A percentile compares a stretch with the other conserved stretches of the same genome.
These are phyloP conservation scores for Amphichorda felina DNA, from an alignment of 2,329 filamentous ascomycete genomes.

Conservation along the genomic window DNA sequence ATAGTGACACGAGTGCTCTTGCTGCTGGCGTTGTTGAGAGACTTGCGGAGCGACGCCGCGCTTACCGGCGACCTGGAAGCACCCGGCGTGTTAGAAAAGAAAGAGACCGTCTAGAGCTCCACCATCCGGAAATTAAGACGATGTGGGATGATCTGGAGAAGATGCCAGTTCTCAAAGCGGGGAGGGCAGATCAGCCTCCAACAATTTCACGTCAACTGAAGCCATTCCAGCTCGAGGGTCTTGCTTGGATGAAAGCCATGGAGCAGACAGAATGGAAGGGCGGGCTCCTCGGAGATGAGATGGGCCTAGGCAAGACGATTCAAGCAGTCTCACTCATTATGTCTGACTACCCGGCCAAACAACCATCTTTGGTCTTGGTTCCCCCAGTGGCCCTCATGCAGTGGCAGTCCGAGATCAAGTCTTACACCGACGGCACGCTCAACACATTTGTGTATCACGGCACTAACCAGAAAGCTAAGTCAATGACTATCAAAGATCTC, in stretches of 20 bases:
- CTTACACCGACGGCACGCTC: slow-evolving; percentile 76
- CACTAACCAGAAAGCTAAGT: slow-evolving; percentile 73
- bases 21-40: too few relatives aligned
- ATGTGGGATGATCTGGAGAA: slow-evolving; percentile 77
- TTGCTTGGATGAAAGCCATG: slow-evolving; percentile 91
- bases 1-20: too few relatives aligned
- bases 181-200: slow-evolving; percentile 36
- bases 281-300: slow-evolving; percentile 88
- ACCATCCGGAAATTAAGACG: slow-evolving; percentile 67
- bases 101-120: slow-evolving; percentile 55
- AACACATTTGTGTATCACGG: slow-evolving; percentile 88
- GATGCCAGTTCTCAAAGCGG: slow-evolving; percentile 51
- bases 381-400: slow-evolving; percentile 93
- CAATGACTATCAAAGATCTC: slow-evolving; percentile 60
- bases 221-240: slow-evolving; percentile 83
- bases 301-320: slow-evolving; percentile 98
- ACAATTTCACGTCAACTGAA: slow-evolving; percentile 78
- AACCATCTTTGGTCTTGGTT: slow-evolving; percentile 78
- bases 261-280: slow-evolving; percentile 79
- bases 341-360: slow-evolving; percentile 78
- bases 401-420: slow-evolving; percentile 73
- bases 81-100: slow-evolving; percentile 25
- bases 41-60: slow-evolving; percentile 18
- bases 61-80: slow-evolving; percentile 15
- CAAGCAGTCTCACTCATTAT: slow-evolving; percentile 96